Percentiles rank a stretch among this genome's conserved stretches.
phyloP scores from a whole-genome alignment of 352 stramenopile species.

The Lagenidium giganteum region DNA sequence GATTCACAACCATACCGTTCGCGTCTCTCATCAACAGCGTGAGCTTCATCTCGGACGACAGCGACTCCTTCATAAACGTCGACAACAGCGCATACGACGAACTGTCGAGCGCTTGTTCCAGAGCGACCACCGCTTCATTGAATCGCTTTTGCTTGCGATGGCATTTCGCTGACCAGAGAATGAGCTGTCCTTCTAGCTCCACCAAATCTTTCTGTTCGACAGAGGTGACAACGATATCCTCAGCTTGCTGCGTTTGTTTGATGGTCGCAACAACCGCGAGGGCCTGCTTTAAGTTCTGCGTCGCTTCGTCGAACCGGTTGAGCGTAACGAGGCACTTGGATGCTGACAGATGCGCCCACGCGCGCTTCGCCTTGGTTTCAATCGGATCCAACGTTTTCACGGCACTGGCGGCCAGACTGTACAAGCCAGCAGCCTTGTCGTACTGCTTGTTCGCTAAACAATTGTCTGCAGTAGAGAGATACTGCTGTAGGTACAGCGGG shows the following conservation, averaged over 20 bases:
- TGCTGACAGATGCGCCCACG: conserved; percentile 39
- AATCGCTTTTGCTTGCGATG: conserved; percentile 39
- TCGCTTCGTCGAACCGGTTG: conserved; percentile 39
- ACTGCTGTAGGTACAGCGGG: conserved; percentile 54
- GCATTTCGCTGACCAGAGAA: conserved; percentile 57
- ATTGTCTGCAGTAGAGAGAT: conserved; percentile 37
- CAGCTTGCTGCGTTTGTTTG: no score
- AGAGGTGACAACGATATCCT: no score
- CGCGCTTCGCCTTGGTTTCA: conserved; percentile 20
- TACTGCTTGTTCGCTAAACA: conserved; percentile 50
- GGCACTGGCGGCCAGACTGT: conserved; percentile 39
- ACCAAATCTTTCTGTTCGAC: no score
- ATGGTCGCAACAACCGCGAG: conserved; percentile 47
- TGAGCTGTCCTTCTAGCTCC: conserved; percentile 32
- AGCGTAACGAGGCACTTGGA: conserved; percentile 48
- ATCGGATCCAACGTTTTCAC: background rate
- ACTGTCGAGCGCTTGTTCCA: conserved; percentile 49
- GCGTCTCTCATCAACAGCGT: no score
- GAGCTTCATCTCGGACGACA: no score
- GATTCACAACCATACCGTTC: no score
- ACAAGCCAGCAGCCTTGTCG: conserved; percentile 36
- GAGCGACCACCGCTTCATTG: conserved; percentile 28
- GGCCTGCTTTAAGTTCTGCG: conserved; percentile 41
- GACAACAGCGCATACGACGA: no score
- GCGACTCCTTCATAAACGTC: no score